A percentile compares a stretch with the other conserved stretches of the same genome.
Evolutionary conservation across 345 rosid genomes (phyloP).

Genomic region (Laguncularia racemosa): DNA sequence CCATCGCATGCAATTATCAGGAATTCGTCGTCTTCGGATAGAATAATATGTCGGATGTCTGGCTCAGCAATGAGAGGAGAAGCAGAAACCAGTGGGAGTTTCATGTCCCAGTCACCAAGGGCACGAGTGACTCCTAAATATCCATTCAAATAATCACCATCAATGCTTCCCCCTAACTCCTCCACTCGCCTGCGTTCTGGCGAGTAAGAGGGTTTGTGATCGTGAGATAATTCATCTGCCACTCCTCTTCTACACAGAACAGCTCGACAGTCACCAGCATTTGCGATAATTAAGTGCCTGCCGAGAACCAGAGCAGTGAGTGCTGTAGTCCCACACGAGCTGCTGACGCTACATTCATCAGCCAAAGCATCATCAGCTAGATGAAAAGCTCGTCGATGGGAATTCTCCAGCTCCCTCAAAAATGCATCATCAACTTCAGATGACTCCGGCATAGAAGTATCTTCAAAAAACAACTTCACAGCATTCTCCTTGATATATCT

Average conservation of each 20-base stretch:
- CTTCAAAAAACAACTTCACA: constrained; percentile 10
- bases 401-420: constrained; percentile 1
- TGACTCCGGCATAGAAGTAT: constrained; percentile 1
- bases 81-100: constrained; percentile 3
- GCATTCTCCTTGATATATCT: constrained; percentile 3
- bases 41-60: background rate
- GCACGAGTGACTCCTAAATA: constrained; percentile 8
- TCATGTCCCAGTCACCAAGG: constrained; percentile 15
- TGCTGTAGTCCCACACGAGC: constrained; percentile 12
- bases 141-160: constrained; percentile 7
- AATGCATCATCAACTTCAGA: constrained; percentile 7
- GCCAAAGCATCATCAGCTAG: constrained; percentile 9
- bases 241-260: constrained; percentile 7
- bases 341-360: constrained; percentile 6
- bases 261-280: constrained; percentile 11
- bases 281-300: constrained; percentile 8
- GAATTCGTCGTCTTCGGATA: constrained; percentile 9
- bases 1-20: constrained; percentile 9
- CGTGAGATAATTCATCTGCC: constrained; percentile 11
- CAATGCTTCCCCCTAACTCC: constrained; percentile 7
- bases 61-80: constrained; percentile 11
- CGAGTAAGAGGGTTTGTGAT: constrained; percentile 7
- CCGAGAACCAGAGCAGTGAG: constrained; percentile 8
- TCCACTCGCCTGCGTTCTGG: constrained; percentile 8
- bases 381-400: constrained; percentile 8